Evolutionary conservation across 768 basidiomycete species (phyloP), one percentile per base, ranked within the genome.

Genomic region (Psilocybe azurescens): DNA sequence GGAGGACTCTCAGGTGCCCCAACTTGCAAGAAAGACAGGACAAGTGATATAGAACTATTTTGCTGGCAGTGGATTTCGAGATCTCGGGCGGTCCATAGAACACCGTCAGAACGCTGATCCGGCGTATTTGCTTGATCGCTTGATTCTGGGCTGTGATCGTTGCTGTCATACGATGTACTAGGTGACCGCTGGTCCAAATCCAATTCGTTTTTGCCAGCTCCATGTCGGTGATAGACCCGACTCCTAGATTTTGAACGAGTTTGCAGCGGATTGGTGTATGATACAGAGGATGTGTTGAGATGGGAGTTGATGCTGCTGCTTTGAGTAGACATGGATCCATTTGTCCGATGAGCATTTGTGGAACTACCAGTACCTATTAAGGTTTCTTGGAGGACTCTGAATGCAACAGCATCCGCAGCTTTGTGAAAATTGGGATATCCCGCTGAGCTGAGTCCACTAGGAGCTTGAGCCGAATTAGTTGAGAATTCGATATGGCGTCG

Each of bases 51-150:
- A 13, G 91, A 82, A 70, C 94, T 95, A 69, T 97, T 99, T 74
- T 97, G 95, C 66, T 88, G 86, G 72, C 94, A 96, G 33, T 92
- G 85, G 68, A 90, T 75, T 70, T 93, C 89, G 62, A 99, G 75
- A 69, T 97, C 95, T 59, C 87, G 86, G n/a, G 91, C 88, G 36
- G 88, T 91, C 89, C 90, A 92, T 58, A 87, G 64, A 41, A 81
- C 82, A 38, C 83, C 83, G 68, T 73, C 64, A 73, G 77, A 13
- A 69, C 72, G 56, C 30, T 69, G 67, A 9, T 68, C 69, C 5
- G 65, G 67, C 8, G 66, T 61, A 57, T 53, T 61, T n/a, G 66
- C 66, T 20, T 61, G 55, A 36, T 69, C 70, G 39, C 66, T 69
- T 16, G 63, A 69, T 47, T 68, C 68, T 13, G 63, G 59, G 38